phyloP scores from a whole-genome alignment of 345 rosid species.

The Acer saccharum region DNA sequence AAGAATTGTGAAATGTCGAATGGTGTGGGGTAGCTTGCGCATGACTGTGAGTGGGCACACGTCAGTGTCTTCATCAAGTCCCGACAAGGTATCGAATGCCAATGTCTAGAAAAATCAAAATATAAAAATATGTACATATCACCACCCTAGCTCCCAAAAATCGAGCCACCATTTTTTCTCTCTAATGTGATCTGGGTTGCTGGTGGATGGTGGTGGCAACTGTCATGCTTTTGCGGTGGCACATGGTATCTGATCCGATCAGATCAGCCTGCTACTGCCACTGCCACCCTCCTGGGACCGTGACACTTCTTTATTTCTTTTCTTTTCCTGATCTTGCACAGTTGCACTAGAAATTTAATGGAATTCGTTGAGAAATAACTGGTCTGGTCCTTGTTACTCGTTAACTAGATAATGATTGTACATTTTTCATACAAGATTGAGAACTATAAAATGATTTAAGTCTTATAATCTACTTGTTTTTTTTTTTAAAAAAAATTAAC shows the following conservation, averaged over 20 bases:
- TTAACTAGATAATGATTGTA: background rate
- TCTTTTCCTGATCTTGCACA: too few relatives aligned
- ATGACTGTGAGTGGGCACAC: slow-evolving; percentile 19
- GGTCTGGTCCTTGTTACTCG: background rate
- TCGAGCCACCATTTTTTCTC: background rate
- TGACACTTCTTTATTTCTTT: background rate
- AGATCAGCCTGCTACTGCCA: background rate
- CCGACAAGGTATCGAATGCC: slow-evolving; percentile 37
- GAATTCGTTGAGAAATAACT: background rate
- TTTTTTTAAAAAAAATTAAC: too few relatives aligned
- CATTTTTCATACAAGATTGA: background rate
- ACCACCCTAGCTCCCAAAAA: background rate
- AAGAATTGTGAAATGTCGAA: background rate
- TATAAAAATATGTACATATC: background rate
- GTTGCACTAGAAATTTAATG: background rate
- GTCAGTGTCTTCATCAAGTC: slow-evolving; percentile 40
- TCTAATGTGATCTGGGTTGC: too few relatives aligned
- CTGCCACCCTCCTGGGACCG: background rate
- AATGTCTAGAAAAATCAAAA: slow-evolving; percentile 1
- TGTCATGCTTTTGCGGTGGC: slow-evolving; percentile 21
- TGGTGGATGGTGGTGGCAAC: background rate
- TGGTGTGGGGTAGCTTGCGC: slow-evolving; percentile 20
- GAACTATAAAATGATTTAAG: too few relatives aligned
- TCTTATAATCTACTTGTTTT: too few relatives aligned
- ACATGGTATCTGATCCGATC: background rate